phyloP scores from a whole-genome alignment of 495 filamentous ascomycete genomes.

The Aspergillus homomorphus region DNA sequence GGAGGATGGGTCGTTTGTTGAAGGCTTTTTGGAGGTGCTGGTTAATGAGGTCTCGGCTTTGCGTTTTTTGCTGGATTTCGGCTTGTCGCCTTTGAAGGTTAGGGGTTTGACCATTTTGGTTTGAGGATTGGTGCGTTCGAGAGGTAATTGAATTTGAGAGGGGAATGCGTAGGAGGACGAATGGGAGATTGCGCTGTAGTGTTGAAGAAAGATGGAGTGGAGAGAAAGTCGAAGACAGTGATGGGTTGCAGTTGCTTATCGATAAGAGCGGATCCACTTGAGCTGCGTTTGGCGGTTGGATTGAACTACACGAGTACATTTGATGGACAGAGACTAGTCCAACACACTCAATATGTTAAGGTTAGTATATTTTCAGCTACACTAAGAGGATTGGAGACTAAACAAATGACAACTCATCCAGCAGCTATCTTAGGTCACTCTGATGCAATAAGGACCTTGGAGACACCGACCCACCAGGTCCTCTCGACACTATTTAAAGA shows the following conservation, averaged over 20 bases:
- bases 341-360: no score
- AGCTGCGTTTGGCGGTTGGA: neutral
- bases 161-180: neutral
- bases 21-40: constrained; percentile 12
- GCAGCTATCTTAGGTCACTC: neutral
- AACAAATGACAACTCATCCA: neutral
- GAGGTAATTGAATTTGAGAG: constrained; percentile 1
- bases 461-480: neutral
- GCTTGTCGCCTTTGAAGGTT: constrained; percentile 93
- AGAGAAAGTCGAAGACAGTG: neutral
- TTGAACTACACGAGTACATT: neutral
- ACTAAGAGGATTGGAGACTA: no score
- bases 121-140: constrained; percentile 9
- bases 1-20: constrained; percentile 25
- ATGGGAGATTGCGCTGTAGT: neutral
- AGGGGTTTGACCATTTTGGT: constrained; percentile 70
- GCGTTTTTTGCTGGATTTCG: constrained; percentile 70
- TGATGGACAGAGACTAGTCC: neutral
- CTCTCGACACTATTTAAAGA: neutral
- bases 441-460: neutral
- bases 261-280: neutral
- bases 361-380: no score
- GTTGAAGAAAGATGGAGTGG: neutral
- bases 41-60: constrained; percentile 52
- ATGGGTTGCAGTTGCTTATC: constrained; percentile 4